Base-by-base conservation (phyloP, 2,329 filamentous ascomycete genomes). In the Sclerotinia trifoliorum region DNA sequence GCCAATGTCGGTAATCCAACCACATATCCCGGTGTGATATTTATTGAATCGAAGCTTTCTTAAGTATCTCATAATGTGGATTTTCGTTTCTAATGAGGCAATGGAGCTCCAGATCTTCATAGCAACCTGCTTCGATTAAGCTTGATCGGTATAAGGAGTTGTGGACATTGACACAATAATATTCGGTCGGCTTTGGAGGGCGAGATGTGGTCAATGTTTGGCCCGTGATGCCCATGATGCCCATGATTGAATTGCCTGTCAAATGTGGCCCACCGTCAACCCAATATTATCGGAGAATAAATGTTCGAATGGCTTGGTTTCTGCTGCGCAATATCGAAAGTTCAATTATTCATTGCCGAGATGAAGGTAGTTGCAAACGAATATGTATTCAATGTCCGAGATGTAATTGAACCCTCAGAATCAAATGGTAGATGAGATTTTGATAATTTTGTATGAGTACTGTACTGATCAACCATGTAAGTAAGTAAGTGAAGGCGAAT, bases 311-410 rank as follows among this genome's bases (percentile, higher is more conserved):
- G 19, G 49, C 44, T 62, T 35, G 21, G 19, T 24, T 24, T 49
- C 19, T 49, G 26, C 44, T 62, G 44, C 58, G 44, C 44, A 62
- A 49, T 62, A 62, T 62, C 35, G 29, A n/a, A 62, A 24, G 21
- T 39, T 39, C 58, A 49, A 49, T 24, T 42, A 17, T 42, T 13
- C 21, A 24, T 49, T 62, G 44, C 58, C 58, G 58, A 62, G 44
- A 62, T 62, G 58, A 49, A 49, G 46, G 26, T 21, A 49, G 6
- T 21, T 24, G 32, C n/a, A 39, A 56, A 56, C 17, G 11, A 56
- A 32, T 32, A 35, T 35, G 35, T 35, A 61, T 24, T 35, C 58
- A 61, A 49, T 49, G 24, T 35, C 58, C 58, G 58, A 61, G 11
- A 61, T 49, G 29, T 49, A 49, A 61, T 61, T 61, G 58, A 49